Evolutionary conservation across 768 basidiomycete genomes (phyloP).

Genomic region (Naganishia kalamii): DNA sequence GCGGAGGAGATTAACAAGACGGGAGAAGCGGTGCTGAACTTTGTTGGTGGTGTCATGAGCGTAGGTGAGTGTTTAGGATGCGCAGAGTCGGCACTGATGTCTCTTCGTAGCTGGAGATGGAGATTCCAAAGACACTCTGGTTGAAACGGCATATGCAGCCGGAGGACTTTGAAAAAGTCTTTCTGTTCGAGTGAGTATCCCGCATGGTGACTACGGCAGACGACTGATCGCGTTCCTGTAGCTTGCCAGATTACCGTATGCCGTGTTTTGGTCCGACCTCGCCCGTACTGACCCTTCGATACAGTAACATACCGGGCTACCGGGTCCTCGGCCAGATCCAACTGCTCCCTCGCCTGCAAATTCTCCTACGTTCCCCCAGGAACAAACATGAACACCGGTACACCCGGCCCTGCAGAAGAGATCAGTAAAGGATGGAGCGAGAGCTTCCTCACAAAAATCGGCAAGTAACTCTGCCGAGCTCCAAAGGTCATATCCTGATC

Average conservation of each 20-base stretch:
- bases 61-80: slow-evolving; percentile 44
- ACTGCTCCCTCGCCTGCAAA: slow-evolving; percentile 93
- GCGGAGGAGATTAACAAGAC: slow-evolving; percentile 82
- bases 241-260: slow-evolving; percentile 76
- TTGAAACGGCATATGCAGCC: slow-evolving; percentile 79
- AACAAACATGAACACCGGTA: slow-evolving; percentile 40
- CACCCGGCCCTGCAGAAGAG: slow-evolving; percentile 42
- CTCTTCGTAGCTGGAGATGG: slow-evolving; percentile 78
- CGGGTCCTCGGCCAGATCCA: slow-evolving; percentile 64
- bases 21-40: slow-evolving; percentile 77
- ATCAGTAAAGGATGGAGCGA: slow-evolving; percentile 72
- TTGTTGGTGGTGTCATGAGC: slow-evolving; percentile 94
- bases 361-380: slow-evolving; percentile 78
- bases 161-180: slow-evolving; percentile 54
- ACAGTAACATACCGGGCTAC: slow-evolving; percentile 84
- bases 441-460: slow-evolving; percentile 79
- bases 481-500: background rate
- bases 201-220: background rate
- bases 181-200: slow-evolving; percentile 48
- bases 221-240: slow-evolving; percentile 55
- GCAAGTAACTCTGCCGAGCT: slow-evolving; percentile 50
- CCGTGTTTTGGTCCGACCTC: background rate
- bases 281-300: background rate
- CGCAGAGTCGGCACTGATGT: background rate
- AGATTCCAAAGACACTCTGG: slow-evolving; percentile 96